Evolutionary conservation across 164 flowering plant genomes (phyloP).

Genomic region (Vitis riparia): DNA sequence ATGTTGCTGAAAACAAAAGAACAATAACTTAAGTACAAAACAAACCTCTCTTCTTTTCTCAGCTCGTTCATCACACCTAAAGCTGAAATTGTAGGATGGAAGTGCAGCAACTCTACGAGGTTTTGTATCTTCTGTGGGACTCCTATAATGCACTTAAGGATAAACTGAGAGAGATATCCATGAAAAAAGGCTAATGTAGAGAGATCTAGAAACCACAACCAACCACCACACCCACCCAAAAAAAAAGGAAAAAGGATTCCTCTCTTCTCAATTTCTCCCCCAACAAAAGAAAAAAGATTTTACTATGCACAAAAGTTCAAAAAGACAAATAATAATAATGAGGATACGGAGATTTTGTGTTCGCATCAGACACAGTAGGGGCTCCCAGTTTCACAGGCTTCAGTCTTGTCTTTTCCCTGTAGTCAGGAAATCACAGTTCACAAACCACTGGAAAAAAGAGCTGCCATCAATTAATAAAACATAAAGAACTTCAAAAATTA

Average conservation of each 20-base stretch:
- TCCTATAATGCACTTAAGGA: slow-evolving; percentile 53
- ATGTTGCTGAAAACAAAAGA: neutral
- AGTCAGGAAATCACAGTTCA: slow-evolving; percentile 21
- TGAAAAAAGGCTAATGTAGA: neutral
- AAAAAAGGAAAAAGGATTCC: neutral
- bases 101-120: slow-evolving; percentile 57
- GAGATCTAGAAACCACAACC: neutral
- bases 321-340: neutral
- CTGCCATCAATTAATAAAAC: neutral
- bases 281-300: neutral
- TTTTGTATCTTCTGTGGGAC: slow-evolving; percentile 57
- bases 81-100: slow-evolving; percentile 82
- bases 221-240: neutral
- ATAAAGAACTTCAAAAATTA: neutral
- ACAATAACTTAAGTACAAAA: neutral
- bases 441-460: slow-evolving; percentile 6
- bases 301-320: too few species aligned
- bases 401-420: slow-evolving; percentile 62
- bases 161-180: slow-evolving; percentile 8
- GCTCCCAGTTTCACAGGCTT: slow-evolving; percentile 47
- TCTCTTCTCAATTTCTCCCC: neutral
- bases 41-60: slow-evolving; percentile 90
- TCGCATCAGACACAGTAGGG: slow-evolving; percentile 38
- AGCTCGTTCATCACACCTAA: slow-evolving; percentile 89
- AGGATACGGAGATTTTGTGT: slow-evolving; percentile 68